Base-by-base conservation (phyloP, 371 early-diverging fungal species). In the Lichtheimia ornata region DNA sequence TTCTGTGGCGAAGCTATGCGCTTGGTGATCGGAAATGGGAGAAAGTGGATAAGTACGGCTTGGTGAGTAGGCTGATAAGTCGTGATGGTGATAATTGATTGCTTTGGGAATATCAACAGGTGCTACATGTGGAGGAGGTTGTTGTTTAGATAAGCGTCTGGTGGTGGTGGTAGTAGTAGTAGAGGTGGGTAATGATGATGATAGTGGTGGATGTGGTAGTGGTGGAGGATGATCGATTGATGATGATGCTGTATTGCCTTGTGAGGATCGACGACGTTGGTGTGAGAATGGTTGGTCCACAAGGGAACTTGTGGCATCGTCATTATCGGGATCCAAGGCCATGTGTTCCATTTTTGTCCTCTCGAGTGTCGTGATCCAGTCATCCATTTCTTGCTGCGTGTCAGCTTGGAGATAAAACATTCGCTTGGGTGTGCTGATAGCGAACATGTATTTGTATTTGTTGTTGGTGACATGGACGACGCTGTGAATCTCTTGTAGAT, bases 401-500 rank as follows among this genome's bases (percentile, higher is more conserved):
- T 76, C 73, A 1, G 91, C 90, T 65, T 89, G 90, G 3, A 94
- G 72, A 56, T 90, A 92, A 63, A 83, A 92, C 50, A 90, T 89
- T 45, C 92, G 71, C 57, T 87, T 78, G 2, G 88, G 84, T 0
- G 92, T 92, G 24, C 91, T 84, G 51, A 94, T 76, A 9, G 89
- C 88, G 75, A 94, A 90, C 35, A 91, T 92, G 65, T 85, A 79
- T 42, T 73, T 73, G 35, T 74, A 67, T 55, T 86, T 83, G 72
- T 87, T 80, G 49, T 88, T 86, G 41, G 85, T 87, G 30, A 91
- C 88, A 60, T 88, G 88, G 2, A 91, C 91, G 17, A 91, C 84
- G 56, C 87, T 84, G 67, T 88, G 88, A 27, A 94, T 77, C 65
- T 89, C 89, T 43, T 85, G 77, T 60, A 92, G 69, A 61, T 88